Evolutionary conservation across 306 rosid genomes (phyloP).

Genomic region (Cicer yamashitae): DNA sequence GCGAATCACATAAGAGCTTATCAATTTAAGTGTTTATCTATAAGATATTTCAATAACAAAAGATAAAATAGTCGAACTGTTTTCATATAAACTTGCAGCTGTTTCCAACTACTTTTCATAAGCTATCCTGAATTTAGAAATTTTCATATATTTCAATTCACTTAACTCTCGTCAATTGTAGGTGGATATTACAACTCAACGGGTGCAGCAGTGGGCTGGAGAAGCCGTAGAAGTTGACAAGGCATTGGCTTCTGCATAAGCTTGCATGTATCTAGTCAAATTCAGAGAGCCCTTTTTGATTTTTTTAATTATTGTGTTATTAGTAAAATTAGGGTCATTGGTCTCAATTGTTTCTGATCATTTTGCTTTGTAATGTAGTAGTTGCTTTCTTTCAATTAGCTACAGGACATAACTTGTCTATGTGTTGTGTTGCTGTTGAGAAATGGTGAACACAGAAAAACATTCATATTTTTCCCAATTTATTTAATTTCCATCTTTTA

Average conservation of each 20-base stretch:
- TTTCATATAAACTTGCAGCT: no score
- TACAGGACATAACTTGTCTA: not conserved
- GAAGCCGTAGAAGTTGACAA: slow-evolving; percentile 38
- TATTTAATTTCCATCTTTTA: not conserved
- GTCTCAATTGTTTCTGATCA: not conserved
- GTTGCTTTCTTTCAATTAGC: not conserved
- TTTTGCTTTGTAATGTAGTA: slow-evolving; percentile 26
- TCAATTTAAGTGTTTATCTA: no score
- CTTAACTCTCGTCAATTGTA: slow-evolving; percentile 18
- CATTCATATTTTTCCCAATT: not conserved
- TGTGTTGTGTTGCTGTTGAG: slow-evolving; percentile 4
- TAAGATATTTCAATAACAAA: no score
- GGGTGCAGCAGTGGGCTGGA: slow-evolving; percentile 54
- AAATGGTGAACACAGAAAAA: not conserved
- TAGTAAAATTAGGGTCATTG: slow-evolving; percentile 17
- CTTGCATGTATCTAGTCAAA: slow-evolving; percentile 16
- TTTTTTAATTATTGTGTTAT: not conserved
- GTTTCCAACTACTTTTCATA: no score
- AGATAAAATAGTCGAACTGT: no score
- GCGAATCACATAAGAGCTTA: no score
- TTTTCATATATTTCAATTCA: slow-evolving; percentile 24
- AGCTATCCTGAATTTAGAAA: slow-evolving; percentile 1
- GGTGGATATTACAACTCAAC: slow-evolving; percentile 51
- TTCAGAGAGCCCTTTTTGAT: not conserved
- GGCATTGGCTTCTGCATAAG: slow-evolving; percentile 37